Percentiles rank a stretch among this genome's conserved stretches.
Conservation (phyloP, 2,329 filamentous ascomycete genomes). For the Didymella keratinophila region DNA sequence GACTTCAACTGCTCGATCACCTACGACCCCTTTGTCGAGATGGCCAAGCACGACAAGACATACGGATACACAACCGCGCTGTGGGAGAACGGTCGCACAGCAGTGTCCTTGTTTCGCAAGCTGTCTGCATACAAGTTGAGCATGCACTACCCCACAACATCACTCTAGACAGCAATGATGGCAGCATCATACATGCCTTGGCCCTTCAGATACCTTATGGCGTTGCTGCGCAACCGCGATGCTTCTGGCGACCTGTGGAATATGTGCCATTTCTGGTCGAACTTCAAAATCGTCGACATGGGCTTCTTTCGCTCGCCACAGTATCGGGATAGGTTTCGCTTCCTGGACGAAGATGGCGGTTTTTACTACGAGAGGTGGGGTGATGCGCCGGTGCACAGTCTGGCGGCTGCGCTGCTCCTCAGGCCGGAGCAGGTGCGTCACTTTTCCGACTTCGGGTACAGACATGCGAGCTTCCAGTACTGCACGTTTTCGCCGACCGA, state of each 20-base stretch:
- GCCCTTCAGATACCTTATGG: conserved; percentile 25
- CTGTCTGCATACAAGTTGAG: conserved; percentile 23
- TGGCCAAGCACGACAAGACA: conserved; percentile 94
- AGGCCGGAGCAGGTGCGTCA: conserved; percentile 87
- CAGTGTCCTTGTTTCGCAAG: conserved; percentile 63
- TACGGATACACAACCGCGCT: conserved; percentile 97
- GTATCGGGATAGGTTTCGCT: conserved; percentile 89
- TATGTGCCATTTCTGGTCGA: conserved; percentile 97
- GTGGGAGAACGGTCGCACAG: conserved; percentile 88
- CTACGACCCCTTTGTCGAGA: conserved; percentile 95
- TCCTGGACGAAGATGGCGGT: conserved; percentile 59
- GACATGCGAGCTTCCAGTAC: conserved; percentile 50
- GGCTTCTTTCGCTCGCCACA: conserved; percentile 84
- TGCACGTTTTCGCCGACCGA: conserved; percentile 19
- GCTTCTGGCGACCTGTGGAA: conserved; percentile 85
- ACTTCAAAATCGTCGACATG: conserved; percentile 95
- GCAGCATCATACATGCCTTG: conserved; percentile 24
- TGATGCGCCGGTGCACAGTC: conserved; percentile 92
- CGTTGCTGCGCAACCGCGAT: conserved; percentile 63
- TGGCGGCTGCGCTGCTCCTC: conserved; percentile 87
- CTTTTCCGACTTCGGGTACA: conserved; percentile 98
- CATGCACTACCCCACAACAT: conserved; percentile 16
- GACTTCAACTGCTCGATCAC: conserved; percentile 98
- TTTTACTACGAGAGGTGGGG: conserved; percentile 68
- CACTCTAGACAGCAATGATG: conserved; percentile 29